Conservation (phyloP, 371 early-diverging fungal species). For the Capniomyces stellatus region DNA sequence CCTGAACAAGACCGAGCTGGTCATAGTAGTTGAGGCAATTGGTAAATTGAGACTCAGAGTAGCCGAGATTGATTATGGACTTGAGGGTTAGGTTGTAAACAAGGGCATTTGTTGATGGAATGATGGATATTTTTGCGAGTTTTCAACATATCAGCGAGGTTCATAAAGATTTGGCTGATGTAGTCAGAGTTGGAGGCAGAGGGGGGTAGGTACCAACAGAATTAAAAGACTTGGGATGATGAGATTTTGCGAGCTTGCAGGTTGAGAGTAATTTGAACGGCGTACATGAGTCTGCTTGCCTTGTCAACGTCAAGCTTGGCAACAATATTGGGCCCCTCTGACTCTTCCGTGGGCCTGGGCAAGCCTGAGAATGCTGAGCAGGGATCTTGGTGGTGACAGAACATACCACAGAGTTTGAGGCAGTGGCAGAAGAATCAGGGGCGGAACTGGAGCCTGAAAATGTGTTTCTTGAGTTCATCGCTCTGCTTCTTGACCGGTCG, state of each 20-base stretch:
- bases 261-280: conserved; percentile 38
- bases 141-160: conserved; percentile 40
- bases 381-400: conserved; percentile 65
- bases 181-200: conserved; percentile 21
- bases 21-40: conserved; percentile 49
- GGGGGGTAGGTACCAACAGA: conserved; percentile 24
- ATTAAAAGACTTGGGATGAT: conserved; percentile 30
- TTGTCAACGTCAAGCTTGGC: conserved; percentile 81
- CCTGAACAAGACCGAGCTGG: conserved; percentile 55
- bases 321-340: conserved; percentile 61
- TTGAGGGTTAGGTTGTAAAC: conserved; percentile 36
- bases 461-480: conserved; percentile 13
- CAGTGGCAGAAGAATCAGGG: conserved; percentile 10
- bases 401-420: conserved; percentile 22
- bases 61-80: conserved; percentile 55
- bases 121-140: conserved; percentile 11
- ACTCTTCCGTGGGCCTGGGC: conserved; percentile 80
- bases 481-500: conserved; percentile 12
- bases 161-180: conserved; percentile 42
- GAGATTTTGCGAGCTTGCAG: conserved; percentile 9
- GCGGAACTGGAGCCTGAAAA: conserved; percentile 39
- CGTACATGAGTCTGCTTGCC: conserved; percentile 81
- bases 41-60: conserved; percentile 49
- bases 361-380: conserved; percentile 83
- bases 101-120: conserved; percentile 20